These are phyloP conservation scores for Sarocladium brachiariae DNA, from an alignment of 2,329 filamentous ascomycete species.

Conservation along the genomic window DNA sequence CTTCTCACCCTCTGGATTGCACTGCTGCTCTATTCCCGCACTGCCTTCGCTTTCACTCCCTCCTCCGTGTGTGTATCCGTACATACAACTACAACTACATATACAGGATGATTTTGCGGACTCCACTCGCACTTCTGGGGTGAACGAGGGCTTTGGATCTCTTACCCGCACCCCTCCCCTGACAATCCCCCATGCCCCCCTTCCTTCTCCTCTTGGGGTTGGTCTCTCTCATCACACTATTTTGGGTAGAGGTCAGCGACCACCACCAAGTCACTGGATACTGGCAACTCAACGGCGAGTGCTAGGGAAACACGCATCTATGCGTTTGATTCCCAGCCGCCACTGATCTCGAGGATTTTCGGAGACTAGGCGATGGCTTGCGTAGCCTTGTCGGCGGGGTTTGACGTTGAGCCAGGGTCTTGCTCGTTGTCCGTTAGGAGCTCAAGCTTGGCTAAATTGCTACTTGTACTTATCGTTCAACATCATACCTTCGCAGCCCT, in stretches of 20 bases:
- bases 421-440: neutral
- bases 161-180: neutral
- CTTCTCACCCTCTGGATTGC: neutral
- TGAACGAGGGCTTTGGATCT: neutral
- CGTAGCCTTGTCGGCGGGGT: slow-evolving; percentile 9
- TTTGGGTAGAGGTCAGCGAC: neutral
- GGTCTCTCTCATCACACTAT: neutral
- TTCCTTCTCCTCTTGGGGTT: neutral
- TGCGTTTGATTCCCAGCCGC: neutral
- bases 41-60: neutral
- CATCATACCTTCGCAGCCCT: neutral
- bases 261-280: neutral
- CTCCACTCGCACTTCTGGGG: neutral
- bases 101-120: no score
- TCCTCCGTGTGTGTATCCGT: no score
- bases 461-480: neutral
- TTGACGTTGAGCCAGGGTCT: slow-evolving; percentile 4
- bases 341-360: slow-evolving; percentile 4
- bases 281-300: slow-evolving; percentile 6
- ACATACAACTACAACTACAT: no score
- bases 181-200: neutral
- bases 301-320: slow-evolving; percentile 2
- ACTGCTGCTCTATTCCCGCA: no score
- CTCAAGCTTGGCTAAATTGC: neutral
- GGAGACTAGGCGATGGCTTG: slow-evolving; percentile 7